A percentile compares a stretch with the other conserved stretches of the same genome.
These are phyloP conservation scores for Nitzschia sp. DNA, from an alignment of 108 stramenopile species.

Conservation along the genomic window DNA sequence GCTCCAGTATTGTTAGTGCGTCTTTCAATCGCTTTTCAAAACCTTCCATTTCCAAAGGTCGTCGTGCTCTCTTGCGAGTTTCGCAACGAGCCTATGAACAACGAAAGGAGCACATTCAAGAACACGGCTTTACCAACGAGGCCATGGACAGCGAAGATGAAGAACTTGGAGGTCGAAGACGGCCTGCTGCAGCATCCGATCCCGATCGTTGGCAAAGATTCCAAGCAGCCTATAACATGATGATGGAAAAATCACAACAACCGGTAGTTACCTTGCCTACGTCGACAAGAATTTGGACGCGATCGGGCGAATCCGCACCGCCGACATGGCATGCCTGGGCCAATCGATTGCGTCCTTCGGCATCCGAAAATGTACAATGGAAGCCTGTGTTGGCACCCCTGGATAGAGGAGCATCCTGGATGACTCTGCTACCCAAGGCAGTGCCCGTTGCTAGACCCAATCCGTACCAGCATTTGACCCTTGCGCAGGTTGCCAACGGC, in stretches of 20 bases:
- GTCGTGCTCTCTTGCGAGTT: constrained; percentile 62
- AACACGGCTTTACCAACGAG: constrained; percentile 42
- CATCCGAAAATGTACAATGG: not conserved
- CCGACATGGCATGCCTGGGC: constrained; percentile 30
- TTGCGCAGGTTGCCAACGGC: not conserved
- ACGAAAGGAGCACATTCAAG: constrained; percentile 40
- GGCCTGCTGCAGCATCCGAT: not conserved
- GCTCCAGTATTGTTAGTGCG: constrained; percentile 29
- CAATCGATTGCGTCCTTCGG: constrained; percentile 6
- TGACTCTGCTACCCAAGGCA: constrained; percentile 59
- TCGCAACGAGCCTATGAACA: constrained; percentile 50
- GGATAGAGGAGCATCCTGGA: constrained; percentile 71
- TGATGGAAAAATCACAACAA: constrained; percentile 46
- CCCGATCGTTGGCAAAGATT: constrained; percentile 45
- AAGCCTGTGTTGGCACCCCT: constrained; percentile 10
- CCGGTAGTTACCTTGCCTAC: constrained; percentile 36
- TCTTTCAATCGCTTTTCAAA: constrained; percentile 18
- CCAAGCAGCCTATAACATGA: constrained; percentile 73
- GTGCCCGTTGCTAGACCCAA: constrained; percentile 7
- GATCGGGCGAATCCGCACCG: constrained; percentile 40
- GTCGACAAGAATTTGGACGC: constrained; percentile 70
- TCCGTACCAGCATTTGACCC: constrained; percentile 13
- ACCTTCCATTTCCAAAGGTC: constrained; percentile 40
- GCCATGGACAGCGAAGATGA: constrained; percentile 15
- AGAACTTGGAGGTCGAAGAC: not conserved